Base-by-base conservation (phyloP, 306 rosid species). In the Styphnolobium japonicum region DNA sequence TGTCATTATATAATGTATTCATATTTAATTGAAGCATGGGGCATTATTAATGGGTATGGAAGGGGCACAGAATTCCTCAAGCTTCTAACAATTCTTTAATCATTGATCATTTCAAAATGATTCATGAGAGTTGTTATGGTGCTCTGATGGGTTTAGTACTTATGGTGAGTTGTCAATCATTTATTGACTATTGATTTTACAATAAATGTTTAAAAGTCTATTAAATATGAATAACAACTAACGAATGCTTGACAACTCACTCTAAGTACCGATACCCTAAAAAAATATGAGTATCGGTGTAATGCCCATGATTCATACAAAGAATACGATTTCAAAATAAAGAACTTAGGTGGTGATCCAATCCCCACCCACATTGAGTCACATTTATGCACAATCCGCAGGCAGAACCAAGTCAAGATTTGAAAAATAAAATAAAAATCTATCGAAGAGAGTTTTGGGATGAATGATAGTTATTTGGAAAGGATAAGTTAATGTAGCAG, bases 31-130 rank as follows among this genome's bases (percentile, higher is more conserved):
- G 37, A 68, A 69, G 22, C 33, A 65, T 19, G 60, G 37, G 12
- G 18, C 67, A 68, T 60, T 36, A 67, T 82, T 61, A 16, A 82
- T 14, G 29, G 64, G 45, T 46, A 55, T 19, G 40, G 27, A 46
- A 60, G 60, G 12, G 8, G 63, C 46, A 62, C 71, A 58, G 21
- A 70, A 27, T 71, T 14, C 76, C 42, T 63, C 12, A n/a, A 29
- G 51, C 63, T 66, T 79, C 53, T 16, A 45, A 64, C 78, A 68
- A 49, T 66, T 43, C 18, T 84, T 67, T 78, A 66, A 70, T 74
- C 67, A 55, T 42, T 39, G 73, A 53, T 49, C 73, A 31, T 37
- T 45, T n/a, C 40, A 67, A n/a, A n/a, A n/a, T n/a, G n/a, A n/a
- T n/a, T n/a, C n/a, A n/a, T n/a, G n/a, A n/a, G n/a, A n/a, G n/a